Base-by-base conservation (phyloP, 2,329 filamentous ascomycete species). In the Aureobasidium pullulans region DNA sequence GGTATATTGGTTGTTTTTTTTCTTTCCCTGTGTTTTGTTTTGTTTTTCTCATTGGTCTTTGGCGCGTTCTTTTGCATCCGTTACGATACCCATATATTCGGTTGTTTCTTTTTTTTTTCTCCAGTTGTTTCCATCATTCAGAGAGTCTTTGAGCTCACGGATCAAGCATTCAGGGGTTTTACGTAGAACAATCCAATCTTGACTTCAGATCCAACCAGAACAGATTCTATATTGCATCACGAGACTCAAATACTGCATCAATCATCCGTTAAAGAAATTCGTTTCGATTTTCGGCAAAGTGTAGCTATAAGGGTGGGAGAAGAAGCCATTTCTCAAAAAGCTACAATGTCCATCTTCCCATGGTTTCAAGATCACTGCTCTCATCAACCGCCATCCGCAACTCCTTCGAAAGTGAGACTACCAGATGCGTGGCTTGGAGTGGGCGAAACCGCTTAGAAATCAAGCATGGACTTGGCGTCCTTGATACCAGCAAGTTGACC, bases 401-500 rank as follows among this genome's bases (percentile, higher is more conserved):
- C 48, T 31, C 48, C 48, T 40, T 15, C 48, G 15, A 11, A 29
- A 40, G 23, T 13, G 40, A 40, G 11, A n/a, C 23, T 36, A 49
- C 37, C 31, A 36, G 31, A 7, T 8, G 47, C 31, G 23, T 34
- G 19, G 16, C 19, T 39, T 50, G 28, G 13, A n/a, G 28, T 36
- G 19, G 23, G 10, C 31, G 34, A 36, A 36, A 5, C 34, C 48
- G 23, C 36, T 52, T 52, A 52, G 23, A 52, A 52, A 37, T 54
- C 13, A 28, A 78, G 65, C 73, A 80, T 74, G 31, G 69, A 69
- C 59, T 78, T 69, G 3, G 73, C 68, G 66, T 85, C 78, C 53
- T 77, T 76, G 64, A 87, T 83, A 66, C 84, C 84, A 34, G 76
- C 78, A 56, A 79, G 64, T 67, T 85, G 82, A 36, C 84, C 84